These are phyloP conservation scores for Trametopsis cervina DNA, from an alignment of 768 basidiomycete genomes.

Conservation along the genomic window DNA sequence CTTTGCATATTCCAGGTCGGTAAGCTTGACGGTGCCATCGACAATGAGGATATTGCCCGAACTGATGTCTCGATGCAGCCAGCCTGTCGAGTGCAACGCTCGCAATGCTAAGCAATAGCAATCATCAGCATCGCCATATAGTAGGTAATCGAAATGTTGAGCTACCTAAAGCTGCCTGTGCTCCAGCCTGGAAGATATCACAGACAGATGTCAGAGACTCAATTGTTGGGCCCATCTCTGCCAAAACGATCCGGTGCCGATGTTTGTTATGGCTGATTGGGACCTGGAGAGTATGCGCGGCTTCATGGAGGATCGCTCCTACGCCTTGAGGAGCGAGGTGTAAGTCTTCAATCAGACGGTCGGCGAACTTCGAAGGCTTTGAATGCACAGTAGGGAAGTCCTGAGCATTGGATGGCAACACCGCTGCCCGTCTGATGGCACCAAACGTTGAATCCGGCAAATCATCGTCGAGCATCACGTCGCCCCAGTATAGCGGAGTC, in stretches of 20 bases:
- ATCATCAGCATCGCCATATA: not conserved
- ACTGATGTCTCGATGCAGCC: conserved; percentile 18
- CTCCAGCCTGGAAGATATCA: not conserved
- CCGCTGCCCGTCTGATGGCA: not conserved
- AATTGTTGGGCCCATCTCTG: conserved; percentile 12
- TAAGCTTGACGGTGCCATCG: conserved; percentile 1
- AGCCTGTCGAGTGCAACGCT: conserved; percentile 6
- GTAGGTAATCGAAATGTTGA: not conserved
- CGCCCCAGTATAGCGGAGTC: not conserved
- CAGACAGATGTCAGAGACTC: not conserved
- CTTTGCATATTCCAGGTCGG: conserved; percentile 15
- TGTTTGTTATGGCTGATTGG: not conserved
- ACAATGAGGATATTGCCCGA: conserved; percentile 11
- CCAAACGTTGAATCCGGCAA: not conserved
- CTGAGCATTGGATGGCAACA: not conserved
- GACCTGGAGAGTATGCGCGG: not conserved
- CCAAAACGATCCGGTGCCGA: conserved; percentile 14
- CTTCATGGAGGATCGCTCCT: not conserved
- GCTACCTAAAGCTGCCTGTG: not conserved
- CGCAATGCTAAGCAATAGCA: conserved; percentile 6
- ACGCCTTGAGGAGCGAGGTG: not conserved
- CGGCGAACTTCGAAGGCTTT: not conserved
- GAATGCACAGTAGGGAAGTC: not conserved
- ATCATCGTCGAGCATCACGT: not conserved
- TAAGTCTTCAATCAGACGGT: not conserved